Base-by-base conservation (phyloP, 495 filamentous ascomycete species). In the Xylaria longipes region DNA sequence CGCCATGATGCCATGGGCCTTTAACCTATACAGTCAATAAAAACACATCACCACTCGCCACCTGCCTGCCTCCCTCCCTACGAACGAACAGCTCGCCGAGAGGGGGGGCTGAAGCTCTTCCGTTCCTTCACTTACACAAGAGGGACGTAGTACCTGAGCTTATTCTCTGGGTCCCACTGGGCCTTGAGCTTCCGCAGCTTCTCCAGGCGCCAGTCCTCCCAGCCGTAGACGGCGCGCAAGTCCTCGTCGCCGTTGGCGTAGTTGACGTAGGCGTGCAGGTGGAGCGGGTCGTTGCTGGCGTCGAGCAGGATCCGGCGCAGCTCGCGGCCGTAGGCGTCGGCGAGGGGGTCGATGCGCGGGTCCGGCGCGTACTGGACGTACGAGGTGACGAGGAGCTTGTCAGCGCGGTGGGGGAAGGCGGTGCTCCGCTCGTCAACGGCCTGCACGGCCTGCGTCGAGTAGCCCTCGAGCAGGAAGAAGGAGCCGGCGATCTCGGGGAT, bases 181-280 rank as follows among this genome's bases (percentile, higher is more conserved):
- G 71, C 72, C 77, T 85, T 86, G 35, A 85, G 68, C 2, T 67
- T 70, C 65, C 71, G 77, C 68, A 86, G 74, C 63, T 73, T 79
- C 60, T 77, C 76, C 60, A 84, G 63, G 37, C 85, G 73, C 84
- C 82, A 84, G 20, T 72, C 41, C 33, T 86, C 85, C 77, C 81
- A 85, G 29, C 86, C 85, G 74, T 88, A 88, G 65, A 84, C 60
- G 0, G 74, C 72, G 67, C 83, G 73, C 3, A 77, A 64, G 2
- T 65, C 69, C 75, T 89, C 86, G 25, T 82, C 71, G 2, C 82
- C 84, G 20, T 72, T 63, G 6, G 84, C 85, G 74, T 88, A 87
- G 70, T 88, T 88, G 15, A 85, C 79, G 73, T 89, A 88, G 1
- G 48, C 60, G 57, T 69, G 65, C 15, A 69, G 71, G 35, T 65